Evolutionary conservation across 352 stramenopile genomes (phyloP).

Genomic region (Globisporangium okanoganense): DNA sequence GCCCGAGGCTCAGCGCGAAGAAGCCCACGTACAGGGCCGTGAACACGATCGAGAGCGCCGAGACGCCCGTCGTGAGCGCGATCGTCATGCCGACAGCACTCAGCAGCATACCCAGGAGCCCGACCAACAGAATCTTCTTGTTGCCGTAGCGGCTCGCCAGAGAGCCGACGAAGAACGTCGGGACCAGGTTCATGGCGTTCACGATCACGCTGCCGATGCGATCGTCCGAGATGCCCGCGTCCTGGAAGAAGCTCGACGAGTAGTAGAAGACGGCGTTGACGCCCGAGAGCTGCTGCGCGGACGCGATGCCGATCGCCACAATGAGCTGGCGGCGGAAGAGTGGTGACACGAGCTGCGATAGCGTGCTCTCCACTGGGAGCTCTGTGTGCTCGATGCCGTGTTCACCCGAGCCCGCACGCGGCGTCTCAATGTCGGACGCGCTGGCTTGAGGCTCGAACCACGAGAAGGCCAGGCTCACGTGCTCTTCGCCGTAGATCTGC

Average conservation of each 20-base stretch:
- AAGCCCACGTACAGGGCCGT: slow-evolving; percentile 38
- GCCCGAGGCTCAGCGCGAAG: slow-evolving; percentile 48
- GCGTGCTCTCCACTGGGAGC: slow-evolving; percentile 1
- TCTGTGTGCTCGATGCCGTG: background rate
- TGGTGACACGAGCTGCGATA: slow-evolving; percentile 7
- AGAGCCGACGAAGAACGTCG: slow-evolving; percentile 34
- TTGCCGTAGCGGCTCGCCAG: slow-evolving; percentile 40
- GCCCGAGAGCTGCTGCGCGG: slow-evolving; percentile 48
- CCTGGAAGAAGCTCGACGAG: slow-evolving; percentile 53
- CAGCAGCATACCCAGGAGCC: slow-evolving; percentile 44
- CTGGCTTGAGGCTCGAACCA: slow-evolving; percentile 28
- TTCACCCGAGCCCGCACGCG: background rate
- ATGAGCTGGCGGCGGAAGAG: slow-evolving; percentile 36
- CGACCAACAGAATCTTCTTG: slow-evolving; percentile 42
- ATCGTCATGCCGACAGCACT: slow-evolving; percentile 42
- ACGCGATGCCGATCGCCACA: slow-evolving; percentile 34
- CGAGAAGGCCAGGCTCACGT: slow-evolving; percentile 23
- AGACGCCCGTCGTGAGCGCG: slow-evolving; percentile 21
- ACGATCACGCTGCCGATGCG: slow-evolving; percentile 53
- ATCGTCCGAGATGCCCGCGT: slow-evolving; percentile 47
- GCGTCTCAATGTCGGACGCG: background rate
- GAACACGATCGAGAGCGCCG: slow-evolving; percentile 43
- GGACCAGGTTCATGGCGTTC: slow-evolving; percentile 50
- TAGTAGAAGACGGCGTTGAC: slow-evolving; percentile 76
- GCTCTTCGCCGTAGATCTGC: slow-evolving; percentile 28